These are phyloP conservation scores for Aureobasidium sp. DNA, from an alignment of 2,329 filamentous ascomycete species.

Conservation along the genomic window DNA sequence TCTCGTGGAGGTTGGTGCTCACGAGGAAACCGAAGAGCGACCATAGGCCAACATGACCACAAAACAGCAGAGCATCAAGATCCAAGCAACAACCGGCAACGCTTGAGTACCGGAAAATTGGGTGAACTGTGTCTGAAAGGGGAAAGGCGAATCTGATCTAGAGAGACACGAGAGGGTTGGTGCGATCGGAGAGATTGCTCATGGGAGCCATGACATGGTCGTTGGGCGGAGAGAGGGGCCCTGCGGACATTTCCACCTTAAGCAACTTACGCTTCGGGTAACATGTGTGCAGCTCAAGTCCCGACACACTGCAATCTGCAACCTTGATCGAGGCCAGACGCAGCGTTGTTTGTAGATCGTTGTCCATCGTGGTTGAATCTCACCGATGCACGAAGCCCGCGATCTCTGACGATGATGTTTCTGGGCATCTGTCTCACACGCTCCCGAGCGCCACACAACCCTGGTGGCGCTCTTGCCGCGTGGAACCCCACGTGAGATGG, in stretches of 20 bases:
- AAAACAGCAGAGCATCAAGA: constrained; percentile 9
- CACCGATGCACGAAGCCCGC: not conserved
- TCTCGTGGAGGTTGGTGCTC: not conserved
- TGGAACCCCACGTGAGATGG: not conserved
- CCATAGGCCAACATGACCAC: not conserved
- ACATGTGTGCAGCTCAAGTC: not conserved
- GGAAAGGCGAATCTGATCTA: constrained; percentile 10
- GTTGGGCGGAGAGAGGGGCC: not conserved
- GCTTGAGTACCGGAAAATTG: constrained; percentile 1
- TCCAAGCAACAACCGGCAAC: constrained; percentile 3
- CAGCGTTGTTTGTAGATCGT: not conserved
- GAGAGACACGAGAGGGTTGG: constrained; percentile 4
- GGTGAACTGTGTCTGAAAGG: constrained; percentile 2
- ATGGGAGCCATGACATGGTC: not conserved
- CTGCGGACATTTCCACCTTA: not conserved
- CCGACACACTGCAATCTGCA: constrained; percentile 1
- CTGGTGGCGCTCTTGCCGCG: not conserved
- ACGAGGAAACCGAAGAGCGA: not conserved
- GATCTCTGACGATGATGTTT: constrained; percentile 9
- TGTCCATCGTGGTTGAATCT: constrained; percentile 2
- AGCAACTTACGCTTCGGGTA: constrained; percentile 3
- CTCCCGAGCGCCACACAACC: not conserved
- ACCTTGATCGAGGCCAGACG: not conserved
- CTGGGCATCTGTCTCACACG: not conserved
- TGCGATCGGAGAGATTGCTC: constrained; percentile 11